Conservation (phyloP, 345 rosid species). For the Boechera stricta region DNA sequence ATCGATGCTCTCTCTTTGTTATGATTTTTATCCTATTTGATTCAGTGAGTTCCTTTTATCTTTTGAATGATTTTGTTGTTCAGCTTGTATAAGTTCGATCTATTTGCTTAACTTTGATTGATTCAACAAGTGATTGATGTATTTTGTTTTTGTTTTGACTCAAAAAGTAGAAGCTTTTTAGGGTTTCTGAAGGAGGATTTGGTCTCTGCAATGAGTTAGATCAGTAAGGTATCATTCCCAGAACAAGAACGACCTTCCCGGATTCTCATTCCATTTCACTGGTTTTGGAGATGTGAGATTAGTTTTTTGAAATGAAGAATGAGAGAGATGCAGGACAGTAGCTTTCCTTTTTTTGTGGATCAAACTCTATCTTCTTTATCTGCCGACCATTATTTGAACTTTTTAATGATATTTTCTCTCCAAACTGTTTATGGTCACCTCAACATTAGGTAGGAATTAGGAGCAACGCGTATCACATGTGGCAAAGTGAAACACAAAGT, state of each 20-base stretch:
- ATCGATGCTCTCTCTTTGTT: conserved; percentile 19
- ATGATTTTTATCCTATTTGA: not conserved
- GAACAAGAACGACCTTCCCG: not conserved
- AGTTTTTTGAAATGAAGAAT: conserved; percentile 10
- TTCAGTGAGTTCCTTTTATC: conserved; percentile 5
- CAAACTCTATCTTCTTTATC: conserved; percentile 9
- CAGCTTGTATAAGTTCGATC: conserved; percentile 3
- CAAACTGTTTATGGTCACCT: conserved; percentile 13
- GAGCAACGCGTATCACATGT: conserved; percentile 7
- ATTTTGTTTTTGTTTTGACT: conserved; percentile 4
- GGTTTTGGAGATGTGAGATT: not conserved
- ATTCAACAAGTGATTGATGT: conserved; percentile 16
- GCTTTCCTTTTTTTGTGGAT: conserved; percentile 22
- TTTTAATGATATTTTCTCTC: conserved; percentile 4
- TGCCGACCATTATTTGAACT: not conserved
- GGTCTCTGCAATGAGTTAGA: conserved; percentile 2
- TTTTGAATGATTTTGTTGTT: not conserved
- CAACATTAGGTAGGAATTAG: conserved; percentile 8
- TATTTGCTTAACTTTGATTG: conserved; percentile 7
- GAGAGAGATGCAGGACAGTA: conserved; percentile 14
- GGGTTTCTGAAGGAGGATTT: conserved; percentile 16
- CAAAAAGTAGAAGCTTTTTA: conserved; percentile 2
- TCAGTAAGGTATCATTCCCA: conserved; percentile 10
- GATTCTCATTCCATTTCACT: conserved; percentile 1
- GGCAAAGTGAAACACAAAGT: not conserved